Conservation (phyloP, 495 filamentous ascomycete species). For the Poronia punctata region DNA sequence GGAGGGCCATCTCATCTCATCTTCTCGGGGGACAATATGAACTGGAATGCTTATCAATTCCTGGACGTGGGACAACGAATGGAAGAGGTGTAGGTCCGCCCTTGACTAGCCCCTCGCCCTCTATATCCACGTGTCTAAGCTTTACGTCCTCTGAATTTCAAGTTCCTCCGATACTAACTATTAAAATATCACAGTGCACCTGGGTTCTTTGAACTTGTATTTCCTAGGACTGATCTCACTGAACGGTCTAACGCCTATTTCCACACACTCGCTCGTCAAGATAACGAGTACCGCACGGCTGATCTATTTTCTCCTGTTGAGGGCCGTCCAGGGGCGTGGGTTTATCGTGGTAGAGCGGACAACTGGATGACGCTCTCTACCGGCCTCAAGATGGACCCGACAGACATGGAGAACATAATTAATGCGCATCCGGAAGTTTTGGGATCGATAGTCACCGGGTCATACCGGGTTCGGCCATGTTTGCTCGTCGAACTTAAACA, state of each 20-base stretch:
- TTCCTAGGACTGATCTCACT: background rate
- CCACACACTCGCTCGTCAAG: background rate
- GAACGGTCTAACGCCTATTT: background rate
- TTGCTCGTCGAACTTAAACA: background rate
- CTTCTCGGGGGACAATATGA: background rate
- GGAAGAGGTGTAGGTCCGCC: too few relatives aligned
- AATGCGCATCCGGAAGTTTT: background rate
- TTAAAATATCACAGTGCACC: too few relatives aligned
- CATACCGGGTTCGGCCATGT: background rate
- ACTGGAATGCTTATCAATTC: background rate
- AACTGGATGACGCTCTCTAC: constrained; percentile 1
- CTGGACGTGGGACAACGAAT: background rate
- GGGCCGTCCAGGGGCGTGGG: background rate
- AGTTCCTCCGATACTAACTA: too few relatives aligned
- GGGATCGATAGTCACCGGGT: background rate
- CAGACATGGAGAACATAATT: background rate
- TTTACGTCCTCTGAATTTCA: too few relatives aligned
- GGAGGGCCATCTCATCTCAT: background rate
- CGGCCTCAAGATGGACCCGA: background rate
- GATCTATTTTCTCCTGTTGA: background rate
- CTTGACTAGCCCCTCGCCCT: too few relatives aligned
- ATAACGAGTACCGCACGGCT: background rate
- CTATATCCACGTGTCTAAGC: too few relatives aligned
- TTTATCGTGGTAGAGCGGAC: background rate
- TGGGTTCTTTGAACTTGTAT: background rate